phyloP scores from a whole-genome alignment of 2,329 filamentous ascomycete species.

The Annulohypoxylon truncatum region DNA sequence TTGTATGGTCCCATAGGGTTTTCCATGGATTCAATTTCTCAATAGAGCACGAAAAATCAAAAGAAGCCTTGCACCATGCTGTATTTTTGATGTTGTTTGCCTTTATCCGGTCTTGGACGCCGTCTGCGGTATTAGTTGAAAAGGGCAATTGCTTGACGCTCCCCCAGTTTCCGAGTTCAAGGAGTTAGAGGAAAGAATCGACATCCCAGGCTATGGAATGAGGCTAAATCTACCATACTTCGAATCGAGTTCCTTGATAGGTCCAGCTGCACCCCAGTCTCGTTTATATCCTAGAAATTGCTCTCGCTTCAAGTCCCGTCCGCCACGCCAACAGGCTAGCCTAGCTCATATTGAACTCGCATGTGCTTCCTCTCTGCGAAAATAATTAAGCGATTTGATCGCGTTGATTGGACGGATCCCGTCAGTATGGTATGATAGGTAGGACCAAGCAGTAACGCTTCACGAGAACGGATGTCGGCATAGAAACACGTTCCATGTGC shows the following conservation, averaged over 20 bases:
- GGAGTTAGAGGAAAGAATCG: slow-evolving; percentile 2
- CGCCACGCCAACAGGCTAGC: slow-evolving; percentile 23
- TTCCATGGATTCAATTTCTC: slow-evolving; percentile 9
- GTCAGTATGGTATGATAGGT: slow-evolving; percentile 23
- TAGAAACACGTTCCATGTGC: slow-evolving; percentile 27
- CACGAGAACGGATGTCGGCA: slow-evolving; percentile 21
- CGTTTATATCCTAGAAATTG: slow-evolving; percentile 32
- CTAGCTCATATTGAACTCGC: slow-evolving; percentile 26
- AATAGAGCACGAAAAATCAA: slow-evolving; percentile 17
- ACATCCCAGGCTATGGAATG: slow-evolving; percentile 29
- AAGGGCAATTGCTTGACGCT: slow-evolving; percentile 31
- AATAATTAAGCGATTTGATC: slow-evolving; percentile 2
- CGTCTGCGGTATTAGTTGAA: slow-evolving; percentile 19
- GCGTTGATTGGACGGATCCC: slow-evolving; percentile 21
- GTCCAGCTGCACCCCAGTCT: slow-evolving; percentile 42
- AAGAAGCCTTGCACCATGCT: slow-evolving; percentile 8
- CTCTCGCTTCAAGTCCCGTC: slow-evolving; percentile 25
- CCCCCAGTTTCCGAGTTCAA: not conserved
- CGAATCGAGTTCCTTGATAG: slow-evolving; percentile 36
- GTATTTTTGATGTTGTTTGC: slow-evolving; percentile 18
- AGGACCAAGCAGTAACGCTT: slow-evolving; percentile 21
- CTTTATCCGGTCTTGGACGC: slow-evolving; percentile 41
- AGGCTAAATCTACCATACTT: slow-evolving; percentile 45
- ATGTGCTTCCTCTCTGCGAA: slow-evolving; percentile 10
- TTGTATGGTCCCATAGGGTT: slow-evolving; percentile 24